Base-by-base conservation (phyloP, 106 monocot species). In the Acanthochlamys bracteata region DNA sequence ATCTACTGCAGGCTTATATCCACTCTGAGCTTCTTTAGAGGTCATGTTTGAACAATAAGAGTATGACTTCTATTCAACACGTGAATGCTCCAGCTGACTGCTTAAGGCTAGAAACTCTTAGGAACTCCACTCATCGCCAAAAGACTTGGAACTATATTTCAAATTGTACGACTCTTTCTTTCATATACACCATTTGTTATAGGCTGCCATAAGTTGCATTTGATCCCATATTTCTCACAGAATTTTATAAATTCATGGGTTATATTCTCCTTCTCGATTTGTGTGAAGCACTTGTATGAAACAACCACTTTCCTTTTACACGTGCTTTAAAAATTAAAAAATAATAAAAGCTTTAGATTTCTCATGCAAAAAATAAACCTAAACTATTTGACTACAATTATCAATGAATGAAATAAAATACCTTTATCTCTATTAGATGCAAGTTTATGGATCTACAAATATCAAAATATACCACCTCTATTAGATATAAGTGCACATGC, bases 351-450 rank as follows among this genome's bases (percentile, higher is more conserved):
- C 57, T 69, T 23, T 11, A 1, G 2, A 57, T 57, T 57, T 46
- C 11, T 57, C 57, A 4, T 57, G 11, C 57, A 57, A 57, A 20
- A 57, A 57, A 60, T 60, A 70, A 17, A 60, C 60, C 69, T 47
- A 70, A 25, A 51, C 27, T 49, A 60, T 60, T n/a, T 21, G 42
- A 60, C 16, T 47, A 60, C 41, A 70, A 60, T 70, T 60, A 46
- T 60, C 59, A 60, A 70, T 60, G 49, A 70, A 70, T 7, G 69
- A 33, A 39, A 67, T 66, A 11, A 74, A 56, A n/a, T 74, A 67
- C 60, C 47, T 66, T 54, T 74, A 60, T 52, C 24, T 41, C 67
- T 67, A 67, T 67, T 74, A 21, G 59, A 74, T n/a, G 20, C 15
- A 51, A 52, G 60, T 25, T 74, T 39, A 51, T 74, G 13, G 59